These are phyloP conservation scores for Hemileccinum impolitum DNA, from an alignment of 768 basidiomycete species.

Conservation along the genomic window DNA sequence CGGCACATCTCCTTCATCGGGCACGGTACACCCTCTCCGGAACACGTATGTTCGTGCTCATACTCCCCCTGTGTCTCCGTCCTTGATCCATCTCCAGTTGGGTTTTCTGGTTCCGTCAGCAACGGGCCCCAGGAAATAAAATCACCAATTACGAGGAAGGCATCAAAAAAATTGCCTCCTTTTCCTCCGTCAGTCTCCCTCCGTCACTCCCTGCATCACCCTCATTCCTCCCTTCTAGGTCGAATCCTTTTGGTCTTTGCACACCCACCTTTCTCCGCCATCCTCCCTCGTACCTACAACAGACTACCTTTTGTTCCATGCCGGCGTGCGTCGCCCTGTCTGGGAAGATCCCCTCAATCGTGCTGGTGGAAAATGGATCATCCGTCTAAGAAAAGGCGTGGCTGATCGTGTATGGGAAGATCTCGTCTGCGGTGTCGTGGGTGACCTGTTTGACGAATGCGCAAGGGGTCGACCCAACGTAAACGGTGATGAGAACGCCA, in stretches of 20 bases:
- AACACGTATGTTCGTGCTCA: slow-evolving; percentile 74
- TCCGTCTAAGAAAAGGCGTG: slow-evolving; percentile 87
- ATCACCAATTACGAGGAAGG: slow-evolving; percentile 91
- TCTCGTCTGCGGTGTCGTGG: slow-evolving; percentile 79
- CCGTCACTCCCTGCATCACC: background rate
- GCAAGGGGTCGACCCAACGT: slow-evolving; percentile 30
- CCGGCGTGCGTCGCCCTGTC: slow-evolving; percentile 79
- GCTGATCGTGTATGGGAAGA: slow-evolving; percentile 92
- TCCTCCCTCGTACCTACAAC: slow-evolving; percentile 84
- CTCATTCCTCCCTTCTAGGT: slow-evolving; percentile 46
- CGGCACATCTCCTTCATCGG: slow-evolving; percentile 19
- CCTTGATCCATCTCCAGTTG: slow-evolving; percentile 51
- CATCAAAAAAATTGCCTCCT: slow-evolving; percentile 88
- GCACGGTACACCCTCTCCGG: slow-evolving; percentile 67
- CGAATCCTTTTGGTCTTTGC: slow-evolving; percentile 94
- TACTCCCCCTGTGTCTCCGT: slow-evolving; percentile 11
- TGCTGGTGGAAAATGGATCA: slow-evolving; percentile 91
- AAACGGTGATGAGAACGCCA: slow-evolving; percentile 34
- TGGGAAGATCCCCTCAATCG: slow-evolving; percentile 95
- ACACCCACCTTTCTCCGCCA: slow-evolving; percentile 87
- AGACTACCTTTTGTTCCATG: slow-evolving; percentile 91
- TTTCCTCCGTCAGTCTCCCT: slow-evolving; percentile 65
- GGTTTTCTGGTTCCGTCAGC: slow-evolving; percentile 92
- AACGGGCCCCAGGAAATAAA: slow-evolving; percentile 86
- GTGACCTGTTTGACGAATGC: slow-evolving; percentile 84